Evolutionary conservation across 1,284 basidiomycete species (phyloP).

Genomic region (Boletus mariae): DNA sequence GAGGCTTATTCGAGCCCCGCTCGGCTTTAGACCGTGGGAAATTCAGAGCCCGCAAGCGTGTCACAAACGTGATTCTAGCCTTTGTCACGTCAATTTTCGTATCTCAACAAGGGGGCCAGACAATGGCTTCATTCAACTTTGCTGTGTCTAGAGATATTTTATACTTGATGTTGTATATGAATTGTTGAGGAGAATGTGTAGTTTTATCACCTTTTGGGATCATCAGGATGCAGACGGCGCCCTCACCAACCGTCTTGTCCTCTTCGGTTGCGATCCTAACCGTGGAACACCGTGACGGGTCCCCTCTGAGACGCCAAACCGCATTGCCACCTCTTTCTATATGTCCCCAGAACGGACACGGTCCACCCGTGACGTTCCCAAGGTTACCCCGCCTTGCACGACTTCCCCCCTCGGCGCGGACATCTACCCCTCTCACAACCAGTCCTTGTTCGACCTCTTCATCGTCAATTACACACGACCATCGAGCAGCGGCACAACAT

Average conservation of each 20-base stretch:
- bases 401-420: conserved; percentile 64
- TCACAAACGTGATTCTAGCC: too few species aligned
- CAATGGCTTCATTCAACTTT: too few species aligned
- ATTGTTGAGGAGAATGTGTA: too few species aligned
- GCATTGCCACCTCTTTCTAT: conserved; percentile 47
- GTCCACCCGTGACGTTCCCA: conserved; percentile 32
- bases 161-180: too few species aligned
- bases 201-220: conserved; percentile 52
- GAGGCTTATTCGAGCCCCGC: too few species aligned
- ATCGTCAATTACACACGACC: conserved; percentile 55
- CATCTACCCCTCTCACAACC: conserved; percentile 44
- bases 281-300: conserved; percentile 71
- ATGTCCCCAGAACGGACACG: conserved; percentile 21
- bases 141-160: too few species aligned
- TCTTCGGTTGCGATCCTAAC: conserved; percentile 53
- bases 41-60: too few species aligned
- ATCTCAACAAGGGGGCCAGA: too few species aligned
- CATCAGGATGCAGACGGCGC: conserved; percentile 34
- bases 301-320: conserved; percentile 50
- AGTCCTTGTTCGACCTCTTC: conserved; percentile 52
- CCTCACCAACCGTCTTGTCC: conserved; percentile 40
- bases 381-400: conserved; percentile 43
- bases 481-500: conserved; percentile 47
- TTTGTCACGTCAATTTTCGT: too few species aligned
- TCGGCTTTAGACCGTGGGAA: too few species aligned